These are phyloP conservation scores for Coemansia sp. DNA, from an alignment of 192 early-diverging fungal species.

Conservation along the genomic window DNA sequence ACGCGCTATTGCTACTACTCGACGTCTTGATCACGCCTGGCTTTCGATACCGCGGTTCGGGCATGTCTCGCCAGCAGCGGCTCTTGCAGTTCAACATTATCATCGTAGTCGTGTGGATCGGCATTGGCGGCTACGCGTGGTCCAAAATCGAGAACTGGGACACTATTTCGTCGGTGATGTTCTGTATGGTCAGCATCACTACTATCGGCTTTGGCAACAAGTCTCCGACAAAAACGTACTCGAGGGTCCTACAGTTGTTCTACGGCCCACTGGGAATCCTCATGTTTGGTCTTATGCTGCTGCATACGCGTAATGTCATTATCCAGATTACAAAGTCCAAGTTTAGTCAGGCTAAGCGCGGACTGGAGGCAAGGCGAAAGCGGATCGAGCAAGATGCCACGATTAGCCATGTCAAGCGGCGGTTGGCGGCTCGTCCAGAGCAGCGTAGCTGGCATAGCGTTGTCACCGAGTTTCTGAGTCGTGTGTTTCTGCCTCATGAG, in stretches of 20 bases:
- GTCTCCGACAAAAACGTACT: slow-evolving; percentile 41
- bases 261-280: slow-evolving; percentile 54
- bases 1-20: slow-evolving; percentile 43
- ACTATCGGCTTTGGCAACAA: slow-evolving; percentile 57
- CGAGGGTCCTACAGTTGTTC: slow-evolving; percentile 41
- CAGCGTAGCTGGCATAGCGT: slow-evolving; percentile 26
- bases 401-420: slow-evolving; percentile 32
- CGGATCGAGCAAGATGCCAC: slow-evolving; percentile 45
- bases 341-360: slow-evolving; percentile 38
- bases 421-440: slow-evolving; percentile 35
- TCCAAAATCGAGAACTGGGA: slow-evolving; percentile 56
- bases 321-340: slow-evolving; percentile 43
- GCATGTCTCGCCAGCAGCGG: slow-evolving; percentile 56
- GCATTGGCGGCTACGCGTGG: slow-evolving; percentile 55
- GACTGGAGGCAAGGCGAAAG: slow-evolving; percentile 27
- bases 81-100: slow-evolving; percentile 58
- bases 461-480: slow-evolving; percentile 28
- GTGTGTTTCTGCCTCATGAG: slow-evolving; percentile 28
- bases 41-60: slow-evolving; percentile 56
- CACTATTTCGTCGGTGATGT: slow-evolving; percentile 48
- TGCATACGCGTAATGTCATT: slow-evolving; percentile 56
- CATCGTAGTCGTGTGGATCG: slow-evolving; percentile 54
- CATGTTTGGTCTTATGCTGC: slow-evolving; percentile 55
- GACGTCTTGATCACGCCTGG: slow-evolving; percentile 51
- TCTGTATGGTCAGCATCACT: slow-evolving; percentile 55